Evolutionary conservation across 306 rosid genomes (phyloP).

Genomic region (Begonia loranthoides): DNA sequence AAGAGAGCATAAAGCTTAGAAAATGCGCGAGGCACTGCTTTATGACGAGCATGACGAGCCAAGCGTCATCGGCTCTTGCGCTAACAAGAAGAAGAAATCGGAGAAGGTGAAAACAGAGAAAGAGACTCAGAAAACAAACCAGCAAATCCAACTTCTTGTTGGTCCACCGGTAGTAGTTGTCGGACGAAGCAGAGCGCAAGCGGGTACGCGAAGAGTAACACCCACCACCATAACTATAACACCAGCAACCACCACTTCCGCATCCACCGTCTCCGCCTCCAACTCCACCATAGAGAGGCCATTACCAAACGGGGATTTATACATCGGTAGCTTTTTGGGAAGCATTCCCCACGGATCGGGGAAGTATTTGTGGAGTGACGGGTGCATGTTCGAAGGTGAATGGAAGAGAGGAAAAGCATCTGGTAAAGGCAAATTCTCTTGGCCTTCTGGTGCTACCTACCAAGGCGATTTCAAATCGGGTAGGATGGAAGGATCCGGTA

Average conservation of each 20-base stretch:
- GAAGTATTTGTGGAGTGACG: conserved; percentile 79
- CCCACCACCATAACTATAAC: conserved; percentile 29
- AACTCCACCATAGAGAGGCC: conserved; percentile 20
- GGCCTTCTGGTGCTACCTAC: conserved; percentile 93
- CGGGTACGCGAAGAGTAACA: conserved; percentile 45
- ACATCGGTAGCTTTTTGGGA: conserved; percentile 63
- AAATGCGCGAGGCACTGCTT: conserved; percentile 60
- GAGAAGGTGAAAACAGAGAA: conserved; percentile 21
- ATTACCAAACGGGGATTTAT: conserved; percentile 76
- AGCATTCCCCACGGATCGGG: conserved; percentile 75
- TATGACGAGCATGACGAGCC: conserved; percentile 24
- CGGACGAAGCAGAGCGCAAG: conserved; percentile 51
- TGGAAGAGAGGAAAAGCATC: conserved; percentile 90
- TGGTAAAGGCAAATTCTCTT: conserved; percentile 79
- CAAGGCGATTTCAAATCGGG: conserved; percentile 88
- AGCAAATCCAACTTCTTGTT: conserved; percentile 11
- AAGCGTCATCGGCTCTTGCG: conserved; percentile 12
- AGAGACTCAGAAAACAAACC: conserved; percentile 5
- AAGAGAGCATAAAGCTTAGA: conserved; percentile 1
- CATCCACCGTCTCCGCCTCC: not conserved
- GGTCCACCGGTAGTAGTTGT: conserved; percentile 17
- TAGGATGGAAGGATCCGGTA: conserved; percentile 79
- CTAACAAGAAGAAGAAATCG: conserved; percentile 37
- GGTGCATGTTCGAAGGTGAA: conserved; percentile 88
- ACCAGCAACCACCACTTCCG: conserved; percentile 1